Evolutionary conservation across 2,329 filamentous ascomycete genomes (phyloP).

Genomic region (Claviceps purpurea): DNA sequence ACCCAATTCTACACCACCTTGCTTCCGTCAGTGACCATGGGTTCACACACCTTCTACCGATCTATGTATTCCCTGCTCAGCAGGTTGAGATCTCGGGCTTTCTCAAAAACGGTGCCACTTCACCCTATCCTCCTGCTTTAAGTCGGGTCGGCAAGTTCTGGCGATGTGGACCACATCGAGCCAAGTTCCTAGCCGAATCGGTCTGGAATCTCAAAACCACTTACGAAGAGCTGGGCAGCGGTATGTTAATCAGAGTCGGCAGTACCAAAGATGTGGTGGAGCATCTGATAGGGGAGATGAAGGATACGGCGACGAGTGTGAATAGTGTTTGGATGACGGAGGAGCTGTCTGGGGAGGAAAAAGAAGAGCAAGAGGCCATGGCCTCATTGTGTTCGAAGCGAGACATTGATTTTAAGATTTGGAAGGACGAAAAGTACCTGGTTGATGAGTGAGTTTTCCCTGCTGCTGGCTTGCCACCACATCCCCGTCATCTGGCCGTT

Average conservation of each 20-base stretch:
- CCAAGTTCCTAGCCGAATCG: conserved; percentile 58
- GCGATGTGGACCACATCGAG: conserved; percentile 60
- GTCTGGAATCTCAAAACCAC: conserved; percentile 58
- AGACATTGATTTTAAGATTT: conserved; percentile 48
- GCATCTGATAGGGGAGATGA: conserved; percentile 38
- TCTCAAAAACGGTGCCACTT: conserved; percentile 37
- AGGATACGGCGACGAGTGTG: conserved; percentile 30
- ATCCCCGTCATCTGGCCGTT: not conserved
- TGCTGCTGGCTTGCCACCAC: not conserved
- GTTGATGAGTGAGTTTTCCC: conserved; percentile 55
- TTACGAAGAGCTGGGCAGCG: conserved; percentile 45
- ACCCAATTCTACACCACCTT: conserved; percentile 53
- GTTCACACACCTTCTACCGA: conserved; percentile 56
- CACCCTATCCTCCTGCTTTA: conserved; percentile 55
- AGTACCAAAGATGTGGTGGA: conserved; percentile 43
- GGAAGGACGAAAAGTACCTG: conserved; percentile 65
- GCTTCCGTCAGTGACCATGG: conserved; percentile 34
- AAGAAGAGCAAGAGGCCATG: conserved; percentile 46
- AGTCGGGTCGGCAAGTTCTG: conserved; percentile 55
- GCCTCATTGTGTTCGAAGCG: conserved; percentile 36
- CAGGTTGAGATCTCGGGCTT: conserved; percentile 68
- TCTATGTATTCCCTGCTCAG: conserved; percentile 55
- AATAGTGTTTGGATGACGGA: conserved; percentile 60
- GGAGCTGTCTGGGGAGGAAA: conserved; percentile 58
- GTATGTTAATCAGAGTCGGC: conserved; percentile 51